These are phyloP conservation scores for Trametes meyenii DNA, from an alignment of 768 basidiomycete species.

Conservation along the genomic window DNA sequence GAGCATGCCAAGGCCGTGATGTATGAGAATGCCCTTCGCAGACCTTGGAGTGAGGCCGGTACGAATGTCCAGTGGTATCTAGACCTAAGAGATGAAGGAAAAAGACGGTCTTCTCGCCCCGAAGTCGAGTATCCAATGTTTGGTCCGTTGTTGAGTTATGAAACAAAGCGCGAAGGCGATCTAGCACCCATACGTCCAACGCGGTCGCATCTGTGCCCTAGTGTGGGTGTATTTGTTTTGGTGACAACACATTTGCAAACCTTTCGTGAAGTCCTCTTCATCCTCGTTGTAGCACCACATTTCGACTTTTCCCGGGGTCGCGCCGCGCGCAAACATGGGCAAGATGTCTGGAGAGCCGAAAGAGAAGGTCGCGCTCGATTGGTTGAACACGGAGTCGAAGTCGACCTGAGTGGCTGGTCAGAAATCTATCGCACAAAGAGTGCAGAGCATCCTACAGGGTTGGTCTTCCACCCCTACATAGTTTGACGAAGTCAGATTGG, in stretches of 20 bases:
- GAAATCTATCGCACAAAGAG: constrained; percentile 13
- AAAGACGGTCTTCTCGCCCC: constrained; percentile 65
- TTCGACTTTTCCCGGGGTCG: constrained; percentile 66
- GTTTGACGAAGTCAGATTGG: constrained; percentile 12
- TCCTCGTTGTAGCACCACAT: constrained; percentile 79
- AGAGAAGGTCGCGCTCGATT: constrained; percentile 73
- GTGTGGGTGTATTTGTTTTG: not conserved
- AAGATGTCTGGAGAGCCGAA: constrained; percentile 90
- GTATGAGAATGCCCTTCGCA: not conserved
- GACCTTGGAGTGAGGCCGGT: constrained; percentile 79
- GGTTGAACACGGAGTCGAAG: constrained; percentile 89
- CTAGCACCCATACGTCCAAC: constrained; percentile 79
- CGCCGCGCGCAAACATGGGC: constrained; percentile 84
- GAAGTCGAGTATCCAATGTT: constrained; percentile 52
- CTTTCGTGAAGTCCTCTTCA: constrained; percentile 87
- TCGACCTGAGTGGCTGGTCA: constrained; percentile 44
- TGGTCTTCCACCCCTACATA: constrained; percentile 80
- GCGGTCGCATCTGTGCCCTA: constrained; percentile 63
- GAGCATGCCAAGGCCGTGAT: not conserved
- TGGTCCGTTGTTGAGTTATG: constrained; percentile 61
- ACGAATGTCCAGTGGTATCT: constrained; percentile 87
- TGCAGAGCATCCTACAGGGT: constrained; percentile 52
- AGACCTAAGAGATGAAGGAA: constrained; percentile 84
- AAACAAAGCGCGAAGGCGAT: constrained; percentile 64
- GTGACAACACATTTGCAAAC: constrained; percentile 34